Evolutionary conservation across 768 basidiomycete species (phyloP), one percentile per base, ranked within the genome.

Genomic region (Suillus brevipes): DNA sequence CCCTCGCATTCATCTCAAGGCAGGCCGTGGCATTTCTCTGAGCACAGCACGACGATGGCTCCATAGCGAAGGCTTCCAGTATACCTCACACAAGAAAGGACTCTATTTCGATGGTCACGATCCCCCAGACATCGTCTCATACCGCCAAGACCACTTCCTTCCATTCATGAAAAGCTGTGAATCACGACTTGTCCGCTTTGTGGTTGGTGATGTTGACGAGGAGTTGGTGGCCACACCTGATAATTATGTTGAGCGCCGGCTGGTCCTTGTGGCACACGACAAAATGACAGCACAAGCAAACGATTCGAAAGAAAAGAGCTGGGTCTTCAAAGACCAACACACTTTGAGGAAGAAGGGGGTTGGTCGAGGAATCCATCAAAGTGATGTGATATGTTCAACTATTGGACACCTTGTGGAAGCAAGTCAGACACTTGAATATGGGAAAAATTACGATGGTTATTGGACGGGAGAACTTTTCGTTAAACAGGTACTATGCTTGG

Each of bases 281-380:
- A 77, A 82, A 65, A 81, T 80, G 76, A 81, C 78, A 3, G 73
- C 74, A 1, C 80, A 83, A 61, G 73, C 78, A 50, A 73, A 83
- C 68, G 74, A 82, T 70, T 70, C 67, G 13, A 37, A 56, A n/a
- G 70, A 65, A 56, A 74, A 72, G 60, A 72, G 67, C 38, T 83
- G 79, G 81, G 74, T 81, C 2, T 63, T 72, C 4, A 63, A 79
- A 4, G 74, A 71, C 10, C 69, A 81, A 62, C 74, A 78, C 3
- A 64, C 71, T 34, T 61, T 82, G 55, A 65, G 64, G 61, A 81
- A 81, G 70, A 82, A 82, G 66, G 76, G 76, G 40, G 72, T 69
- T 14, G 80, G 80, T 4, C 69, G 75, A 7, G 79, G 80, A 0
- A 58, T 81, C 16, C 80, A 82, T 68, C 71, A 73, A 16, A 76